Conservation (phyloP, 345 rosid species). For the Populus euphratica region DNA sequence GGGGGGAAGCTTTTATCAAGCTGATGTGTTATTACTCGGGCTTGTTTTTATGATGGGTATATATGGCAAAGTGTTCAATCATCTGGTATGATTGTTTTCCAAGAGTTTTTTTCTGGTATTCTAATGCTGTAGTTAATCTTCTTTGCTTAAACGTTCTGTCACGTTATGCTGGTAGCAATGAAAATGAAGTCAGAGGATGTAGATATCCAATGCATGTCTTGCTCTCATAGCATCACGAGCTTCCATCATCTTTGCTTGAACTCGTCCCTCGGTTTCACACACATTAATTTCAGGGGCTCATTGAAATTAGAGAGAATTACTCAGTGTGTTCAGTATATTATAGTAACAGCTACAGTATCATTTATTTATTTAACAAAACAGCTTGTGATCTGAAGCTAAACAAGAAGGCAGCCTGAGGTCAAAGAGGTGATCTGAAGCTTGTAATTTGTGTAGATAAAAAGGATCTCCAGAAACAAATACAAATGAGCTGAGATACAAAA, state of each 20-base stretch:
- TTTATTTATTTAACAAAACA: too few relatives aligned
- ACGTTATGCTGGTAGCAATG: background rate
- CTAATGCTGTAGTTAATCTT: background rate
- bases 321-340: too few relatives aligned
- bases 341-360: too few relatives aligned
- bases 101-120: background rate
- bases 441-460: too few relatives aligned
- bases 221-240: too few relatives aligned
- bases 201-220: background rate
- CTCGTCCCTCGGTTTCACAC: too few relatives aligned
- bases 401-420: too few relatives aligned
- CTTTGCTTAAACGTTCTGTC: background rate
- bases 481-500: background rate
- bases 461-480: background rate
- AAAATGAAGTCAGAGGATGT: background rate
- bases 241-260: too few relatives aligned
- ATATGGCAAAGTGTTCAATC: background rate
- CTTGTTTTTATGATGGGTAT: background rate
- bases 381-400: too few relatives aligned
- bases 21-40: background rate
- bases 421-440: too few relatives aligned
- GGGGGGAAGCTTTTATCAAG: background rate
- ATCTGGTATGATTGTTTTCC: background rate
- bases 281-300: too few relatives aligned
- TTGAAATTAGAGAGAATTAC: too few relatives aligned